A percentile compares a stretch with the other conserved stretches of the same genome.
Conservation (phyloP, 495 filamentous ascomycete species). For the Coniosporium apollinis region DNA sequence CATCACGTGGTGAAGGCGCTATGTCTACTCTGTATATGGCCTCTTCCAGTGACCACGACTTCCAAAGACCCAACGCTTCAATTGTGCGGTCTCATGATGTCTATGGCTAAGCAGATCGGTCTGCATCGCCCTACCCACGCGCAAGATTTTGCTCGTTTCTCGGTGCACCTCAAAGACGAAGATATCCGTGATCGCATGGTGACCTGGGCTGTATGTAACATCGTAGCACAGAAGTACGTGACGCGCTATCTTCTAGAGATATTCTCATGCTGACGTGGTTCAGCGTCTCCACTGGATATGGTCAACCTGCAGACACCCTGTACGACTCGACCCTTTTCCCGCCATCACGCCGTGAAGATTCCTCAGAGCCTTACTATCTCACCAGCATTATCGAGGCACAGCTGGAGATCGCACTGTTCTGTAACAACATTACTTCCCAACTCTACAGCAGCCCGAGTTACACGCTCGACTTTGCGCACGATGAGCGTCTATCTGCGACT, state of each 20-base stretch:
- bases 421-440: conserved; percentile 69
- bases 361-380: conserved; percentile 34
- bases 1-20: conserved; percentile 87
- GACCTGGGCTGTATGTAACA: conserved; percentile 87
- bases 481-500: conserved; percentile 50
- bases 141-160: conserved; percentile 75
- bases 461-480: conserved; percentile 53
- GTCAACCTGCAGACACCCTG: conserved; percentile 72
- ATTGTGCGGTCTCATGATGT: conserved; percentile 80
- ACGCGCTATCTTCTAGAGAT: background rate
- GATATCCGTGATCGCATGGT: conserved; percentile 71
- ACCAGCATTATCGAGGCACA: conserved; percentile 48
- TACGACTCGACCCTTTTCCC: conserved; percentile 66
- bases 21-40: conserved; percentile 81
- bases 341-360: conserved; percentile 42
- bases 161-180: conserved; percentile 67
- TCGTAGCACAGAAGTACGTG: conserved; percentile 62
- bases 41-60: conserved; percentile 71
- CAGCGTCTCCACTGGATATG: conserved; percentile 76
- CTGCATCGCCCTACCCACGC: conserved; percentile 79
- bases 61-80: conserved; percentile 82
- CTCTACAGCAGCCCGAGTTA: conserved; percentile 70
- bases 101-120: conserved; percentile 78
- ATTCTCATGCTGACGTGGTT: conserved; percentile 12
- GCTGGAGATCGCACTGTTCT: conserved; percentile 66